phyloP scores from a whole-genome alignment of 257 asterid genomes.

The Plectranthus barbatus region DNA sequence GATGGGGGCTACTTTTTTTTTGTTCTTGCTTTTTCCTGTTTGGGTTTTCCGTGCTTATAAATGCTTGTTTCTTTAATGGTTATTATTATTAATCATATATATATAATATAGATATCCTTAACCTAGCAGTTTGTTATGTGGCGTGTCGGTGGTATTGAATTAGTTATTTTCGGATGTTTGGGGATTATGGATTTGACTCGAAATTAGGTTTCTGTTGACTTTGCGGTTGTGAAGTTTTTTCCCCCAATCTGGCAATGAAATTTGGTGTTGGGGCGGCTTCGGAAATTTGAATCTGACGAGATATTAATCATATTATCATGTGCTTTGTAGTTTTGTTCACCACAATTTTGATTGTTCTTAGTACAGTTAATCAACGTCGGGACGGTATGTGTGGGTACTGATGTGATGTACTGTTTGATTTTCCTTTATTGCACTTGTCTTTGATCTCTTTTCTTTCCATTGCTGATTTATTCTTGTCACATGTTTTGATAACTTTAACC shows the following conservation, averaged over 20 bases:
- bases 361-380: background rate
- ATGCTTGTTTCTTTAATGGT: background rate
- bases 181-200: slow-evolving; percentile 16
- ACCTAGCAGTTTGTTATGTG: slow-evolving; percentile 5
- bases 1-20: background rate
- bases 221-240: slow-evolving; percentile 13
- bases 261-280: slow-evolving; percentile 14
- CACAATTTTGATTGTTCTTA: background rate
- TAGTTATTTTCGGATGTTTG: slow-evolving; percentile 10
- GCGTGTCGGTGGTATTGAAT: slow-evolving; percentile 13
- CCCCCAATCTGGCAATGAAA: slow-evolving; percentile 9
- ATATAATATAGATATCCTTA: background rate
- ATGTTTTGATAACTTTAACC: background rate
- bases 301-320: background rate
- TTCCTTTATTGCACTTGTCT: background rate
- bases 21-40: too few relatives aligned
- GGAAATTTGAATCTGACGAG: slow-evolving; percentile 9
- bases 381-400: slow-evolving; percentile 4
- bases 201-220: slow-evolving; percentile 17
- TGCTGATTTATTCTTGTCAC: background rate
- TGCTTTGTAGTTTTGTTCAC: background rate
- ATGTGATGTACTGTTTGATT: background rate
- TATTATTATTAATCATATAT: too few relatives aligned
- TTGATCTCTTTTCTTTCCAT: background rate
- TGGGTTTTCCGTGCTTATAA: slow-evolving; percentile 1